Conservation (phyloP, 2,329 filamentous ascomycete species). For the Verticillium albo-atrum region DNA sequence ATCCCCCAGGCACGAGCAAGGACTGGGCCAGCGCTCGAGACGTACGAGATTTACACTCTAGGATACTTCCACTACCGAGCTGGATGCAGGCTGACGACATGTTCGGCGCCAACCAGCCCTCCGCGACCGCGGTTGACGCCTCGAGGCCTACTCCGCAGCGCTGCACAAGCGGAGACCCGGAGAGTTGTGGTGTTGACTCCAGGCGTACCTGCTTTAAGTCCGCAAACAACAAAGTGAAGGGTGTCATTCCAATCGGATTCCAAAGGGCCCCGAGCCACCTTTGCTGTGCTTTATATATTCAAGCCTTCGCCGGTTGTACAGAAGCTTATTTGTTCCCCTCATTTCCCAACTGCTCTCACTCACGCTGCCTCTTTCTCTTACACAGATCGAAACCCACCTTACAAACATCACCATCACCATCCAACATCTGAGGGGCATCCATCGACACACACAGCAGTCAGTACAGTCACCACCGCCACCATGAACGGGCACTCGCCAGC, state of each 20-base stretch:
- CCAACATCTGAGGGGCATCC: background rate
- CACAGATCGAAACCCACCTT: too few species aligned
- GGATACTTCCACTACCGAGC: background rate
- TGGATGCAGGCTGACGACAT: background rate
- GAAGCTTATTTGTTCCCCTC: background rate
- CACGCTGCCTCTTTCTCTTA: background rate
- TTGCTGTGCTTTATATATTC: background rate
- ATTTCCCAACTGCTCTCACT: background rate
- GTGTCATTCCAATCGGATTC: background rate
- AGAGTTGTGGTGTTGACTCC: background rate
- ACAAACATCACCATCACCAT: background rate
- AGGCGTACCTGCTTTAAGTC: background rate
- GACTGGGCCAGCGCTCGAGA: background rate
- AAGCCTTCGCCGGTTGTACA: background rate
- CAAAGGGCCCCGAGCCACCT: background rate
- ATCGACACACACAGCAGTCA: background rate
- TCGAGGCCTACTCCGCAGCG: background rate
- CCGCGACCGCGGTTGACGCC: background rate
- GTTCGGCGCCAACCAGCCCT: background rate
- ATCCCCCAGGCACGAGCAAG: background rate
- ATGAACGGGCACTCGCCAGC: background rate
- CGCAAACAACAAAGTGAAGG: background rate
- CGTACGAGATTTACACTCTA: background rate
- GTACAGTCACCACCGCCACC: background rate
- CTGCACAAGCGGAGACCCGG: background rate